phyloP scores from a whole-genome alignment of 805 yeast species.

The Teunomyces tritomae region DNA sequence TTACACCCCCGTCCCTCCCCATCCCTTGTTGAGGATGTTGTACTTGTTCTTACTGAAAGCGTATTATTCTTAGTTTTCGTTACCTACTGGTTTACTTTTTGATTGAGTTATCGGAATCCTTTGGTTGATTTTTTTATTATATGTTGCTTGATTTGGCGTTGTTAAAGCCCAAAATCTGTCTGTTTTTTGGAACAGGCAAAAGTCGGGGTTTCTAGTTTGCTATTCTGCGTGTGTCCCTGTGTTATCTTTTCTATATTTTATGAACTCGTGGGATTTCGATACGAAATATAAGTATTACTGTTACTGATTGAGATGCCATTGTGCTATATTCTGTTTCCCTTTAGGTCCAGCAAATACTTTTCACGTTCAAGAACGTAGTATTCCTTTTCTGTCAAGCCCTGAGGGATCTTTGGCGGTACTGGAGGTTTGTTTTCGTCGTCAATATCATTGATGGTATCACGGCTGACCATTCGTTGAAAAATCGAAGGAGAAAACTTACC shows the following conservation, averaged over 20 bases:
- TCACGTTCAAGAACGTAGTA: constrained; percentile 42
- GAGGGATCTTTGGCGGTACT: constrained; percentile 45
- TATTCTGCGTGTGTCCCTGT: background rate
- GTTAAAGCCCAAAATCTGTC: background rate
- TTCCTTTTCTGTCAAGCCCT: constrained; percentile 40
- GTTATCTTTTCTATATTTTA: background rate
- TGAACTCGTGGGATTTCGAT: constrained; percentile 4
- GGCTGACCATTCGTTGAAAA: constrained; percentile 11
- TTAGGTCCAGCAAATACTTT: constrained; percentile 35
- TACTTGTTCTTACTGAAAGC: background rate
- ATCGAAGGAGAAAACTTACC: constrained; percentile 25
- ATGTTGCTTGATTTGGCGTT: background rate
- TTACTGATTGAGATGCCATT: background rate
- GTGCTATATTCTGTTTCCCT: constrained; percentile 26
- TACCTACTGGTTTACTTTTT: constrained; percentile 3
- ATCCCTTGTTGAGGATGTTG: no score
- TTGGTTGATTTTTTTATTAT: background rate
- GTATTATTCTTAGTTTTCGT: background rate
- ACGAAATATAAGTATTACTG: background rate
- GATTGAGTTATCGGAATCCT: background rate
- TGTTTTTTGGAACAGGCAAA: no score
- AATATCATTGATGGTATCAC: constrained; percentile 7
- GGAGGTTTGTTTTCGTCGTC: constrained; percentile 29
- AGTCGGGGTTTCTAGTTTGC: background rate
- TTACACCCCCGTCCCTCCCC: no score